These are phyloP conservation scores for Russula olivacea DNA, from an alignment of 768 basidiomycete species.

Conservation along the genomic window DNA sequence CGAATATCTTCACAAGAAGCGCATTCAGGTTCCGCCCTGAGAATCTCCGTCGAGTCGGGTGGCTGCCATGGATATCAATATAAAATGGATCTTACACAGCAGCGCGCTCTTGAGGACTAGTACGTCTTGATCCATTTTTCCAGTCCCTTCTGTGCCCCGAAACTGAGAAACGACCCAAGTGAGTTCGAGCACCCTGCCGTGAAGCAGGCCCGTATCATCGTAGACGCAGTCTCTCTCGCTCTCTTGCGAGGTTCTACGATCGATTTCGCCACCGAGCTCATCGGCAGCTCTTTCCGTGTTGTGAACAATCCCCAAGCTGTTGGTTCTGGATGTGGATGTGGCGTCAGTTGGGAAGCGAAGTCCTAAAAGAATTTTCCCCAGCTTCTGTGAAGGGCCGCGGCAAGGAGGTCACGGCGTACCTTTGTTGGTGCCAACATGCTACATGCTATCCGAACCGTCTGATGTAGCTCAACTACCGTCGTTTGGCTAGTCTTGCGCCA, in stretches of 20 bases:
- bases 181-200: conserved; percentile 67
- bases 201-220: conserved; percentile 67
- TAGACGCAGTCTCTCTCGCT: conserved; percentile 81
- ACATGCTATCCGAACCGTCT: background rate
- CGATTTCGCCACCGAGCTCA: conserved; percentile 90
- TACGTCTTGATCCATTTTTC: conserved; percentile 37
- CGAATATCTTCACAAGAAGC: conserved; percentile 61
- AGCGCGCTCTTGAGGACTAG: conserved; percentile 74
- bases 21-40: conserved; percentile 58
- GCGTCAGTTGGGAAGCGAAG: conserved; percentile 92
- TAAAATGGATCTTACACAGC: conserved; percentile 74
- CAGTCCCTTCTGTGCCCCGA: background rate
- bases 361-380: conserved; percentile 22
- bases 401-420: background rate
- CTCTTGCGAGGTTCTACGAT: conserved; percentile 85
- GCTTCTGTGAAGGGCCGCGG: background rate
- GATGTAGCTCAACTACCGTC: background rate
- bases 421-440: background rate
- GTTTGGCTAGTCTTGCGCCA: too few species aligned
- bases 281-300: conserved; percentile 85
- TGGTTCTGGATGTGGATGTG: conserved; percentile 89
- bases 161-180: conserved; percentile 34
- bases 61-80: conserved; percentile 99
- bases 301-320: conserved; percentile 85
- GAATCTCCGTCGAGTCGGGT: conserved; percentile 85